Percentiles rank a stretch among this genome's conserved stretches.
Conservation (phyloP, 2,329 filamentous ascomycete species). For the Monosporascus sp. region DNA sequence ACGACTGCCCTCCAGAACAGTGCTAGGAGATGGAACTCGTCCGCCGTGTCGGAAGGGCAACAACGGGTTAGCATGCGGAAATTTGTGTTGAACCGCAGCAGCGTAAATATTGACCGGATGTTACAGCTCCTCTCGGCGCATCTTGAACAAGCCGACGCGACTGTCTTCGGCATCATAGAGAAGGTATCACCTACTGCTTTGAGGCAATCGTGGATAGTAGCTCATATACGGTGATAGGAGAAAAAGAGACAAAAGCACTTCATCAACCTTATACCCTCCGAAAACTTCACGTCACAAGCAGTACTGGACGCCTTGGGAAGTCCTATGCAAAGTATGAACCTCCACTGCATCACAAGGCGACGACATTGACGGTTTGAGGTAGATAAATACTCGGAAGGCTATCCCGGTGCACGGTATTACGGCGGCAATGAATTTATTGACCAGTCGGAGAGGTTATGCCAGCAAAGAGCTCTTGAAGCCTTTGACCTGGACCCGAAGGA, state of each 20-base stretch:
- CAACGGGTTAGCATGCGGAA: conserved; percentile 44
- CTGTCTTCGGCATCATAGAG: conserved; percentile 83
- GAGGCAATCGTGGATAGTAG: conserved; percentile 1
- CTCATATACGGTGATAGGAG: conserved; percentile 55
- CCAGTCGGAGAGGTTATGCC: conserved; percentile 81
- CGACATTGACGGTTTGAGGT: conserved; percentile 26
- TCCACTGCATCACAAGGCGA: conserved; percentile 6
- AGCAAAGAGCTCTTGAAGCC: conserved; percentile 81
- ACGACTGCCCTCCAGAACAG: conserved; percentile 13
- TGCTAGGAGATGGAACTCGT: conserved; percentile 38
- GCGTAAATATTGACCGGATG: conserved; percentile 4
- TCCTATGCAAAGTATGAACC: conserved; percentile 79
- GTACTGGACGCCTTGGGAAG: conserved; percentile 88
- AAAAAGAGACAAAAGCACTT: conserved; percentile 96
- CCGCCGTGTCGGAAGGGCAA: conserved; percentile 49
- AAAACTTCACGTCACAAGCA: conserved; percentile 92
- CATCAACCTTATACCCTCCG: conserved; percentile 93
- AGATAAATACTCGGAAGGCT: conserved; percentile 99
- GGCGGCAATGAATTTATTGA: conserved; percentile 97
- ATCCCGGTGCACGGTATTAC: conserved; percentile 93
- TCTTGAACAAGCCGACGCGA: conserved; percentile 79
- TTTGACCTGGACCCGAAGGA: conserved; percentile 78
- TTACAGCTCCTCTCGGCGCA: conserved; percentile 70
- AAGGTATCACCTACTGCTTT: conserved; percentile 53
- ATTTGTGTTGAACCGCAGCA: not conserved